Evolutionary conservation across 768 basidiomycete species (phyloP).

Genomic region (Termitomyces sp.): DNA sequence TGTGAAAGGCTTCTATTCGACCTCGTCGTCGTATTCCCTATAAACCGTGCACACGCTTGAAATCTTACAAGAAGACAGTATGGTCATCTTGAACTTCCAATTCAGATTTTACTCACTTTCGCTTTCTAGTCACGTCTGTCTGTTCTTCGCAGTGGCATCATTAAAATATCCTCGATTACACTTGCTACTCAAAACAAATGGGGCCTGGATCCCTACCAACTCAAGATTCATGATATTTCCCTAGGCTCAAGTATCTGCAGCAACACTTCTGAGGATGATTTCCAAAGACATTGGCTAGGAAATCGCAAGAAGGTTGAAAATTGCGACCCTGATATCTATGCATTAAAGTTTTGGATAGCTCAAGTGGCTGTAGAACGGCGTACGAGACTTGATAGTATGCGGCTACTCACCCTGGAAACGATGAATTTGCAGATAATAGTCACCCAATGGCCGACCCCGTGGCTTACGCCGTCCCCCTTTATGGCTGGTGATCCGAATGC

Average conservation of each 20-base stretch:
- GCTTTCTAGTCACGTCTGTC: slow-evolving; percentile 37
- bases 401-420: slow-evolving; percentile 38
- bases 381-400: slow-evolving; percentile 26
- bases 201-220: slow-evolving; percentile 33
- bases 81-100: slow-evolving; percentile 9
- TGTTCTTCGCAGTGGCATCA: slow-evolving; percentile 34
- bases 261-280: slow-evolving; percentile 26
- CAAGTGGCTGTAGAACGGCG: slow-evolving; percentile 40
- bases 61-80: slow-evolving; percentile 33
- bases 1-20: slow-evolving; percentile 39
- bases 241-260: slow-evolving; percentile 44
- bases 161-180: slow-evolving; percentile 44
- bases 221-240: slow-evolving; percentile 34
- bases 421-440: slow-evolving; percentile 35
- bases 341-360: slow-evolving; percentile 36
- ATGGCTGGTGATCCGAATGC: slow-evolving; percentile 53
- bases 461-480: slow-evolving; percentile 43
- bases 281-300: slow-evolving; percentile 54
- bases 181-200: slow-evolving; percentile 31
- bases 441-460: slow-evolving; percentile 60
- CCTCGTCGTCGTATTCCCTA: slow-evolving; percentile 32
- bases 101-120: neutral
- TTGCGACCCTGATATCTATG: slow-evolving; percentile 45
- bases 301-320: slow-evolving; percentile 22
- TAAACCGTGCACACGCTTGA: slow-evolving; percentile 33